phyloP scores from a whole-genome alignment of 2,329 filamentous ascomycete genomes.

The Epichloe festucae region DNA sequence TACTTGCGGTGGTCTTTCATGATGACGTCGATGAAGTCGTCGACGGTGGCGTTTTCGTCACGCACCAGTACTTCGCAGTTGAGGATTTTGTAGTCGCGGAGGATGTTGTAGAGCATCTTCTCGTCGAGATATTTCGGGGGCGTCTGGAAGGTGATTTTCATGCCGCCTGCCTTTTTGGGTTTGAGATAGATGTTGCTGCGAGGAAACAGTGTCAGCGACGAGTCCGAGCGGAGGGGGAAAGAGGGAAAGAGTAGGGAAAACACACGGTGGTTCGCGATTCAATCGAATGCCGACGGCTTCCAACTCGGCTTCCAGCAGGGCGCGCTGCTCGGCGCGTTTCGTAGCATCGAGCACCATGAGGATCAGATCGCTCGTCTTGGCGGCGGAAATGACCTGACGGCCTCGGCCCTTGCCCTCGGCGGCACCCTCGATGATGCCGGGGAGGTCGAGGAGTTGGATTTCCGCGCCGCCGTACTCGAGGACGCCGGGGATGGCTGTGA shows the following conservation, averaged over 20 bases:
- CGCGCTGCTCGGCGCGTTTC: slow-evolving; percentile 86
- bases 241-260: slow-evolving; percentile 4
- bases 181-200: slow-evolving; percentile 91
- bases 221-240: too few relatives aligned
- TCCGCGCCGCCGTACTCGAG: slow-evolving; percentile 96
- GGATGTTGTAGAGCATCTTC: slow-evolving; percentile 95
- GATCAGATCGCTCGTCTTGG: slow-evolving; percentile 95
- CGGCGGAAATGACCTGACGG: slow-evolving; percentile 90
- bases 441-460: slow-evolving; percentile 93
- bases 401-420: slow-evolving; percentile 92
- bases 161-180: slow-evolving; percentile 85
- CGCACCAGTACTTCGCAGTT: slow-evolving; percentile 94
- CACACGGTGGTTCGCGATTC: slow-evolving; percentile 86
- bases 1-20: slow-evolving; percentile 99
- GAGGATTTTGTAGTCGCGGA: slow-evolving; percentile 96
- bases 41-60: slow-evolving; percentile 89
- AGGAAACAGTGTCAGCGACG: background rate
- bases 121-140: slow-evolving; percentile 89
- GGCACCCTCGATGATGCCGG: slow-evolving; percentile 95
- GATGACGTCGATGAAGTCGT: slow-evolving; percentile 98
- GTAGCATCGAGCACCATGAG: slow-evolving; percentile 96
- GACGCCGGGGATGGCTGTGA: slow-evolving; percentile 94
- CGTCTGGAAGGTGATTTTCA: slow-evolving; percentile 94
- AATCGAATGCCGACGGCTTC: slow-evolving; percentile 90
- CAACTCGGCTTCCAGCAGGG: slow-evolving; percentile 78